These are phyloP conservation scores for Condylostoma magnum DNA, from an alignment of 169 alveolate species.

Conservation along the genomic window DNA sequence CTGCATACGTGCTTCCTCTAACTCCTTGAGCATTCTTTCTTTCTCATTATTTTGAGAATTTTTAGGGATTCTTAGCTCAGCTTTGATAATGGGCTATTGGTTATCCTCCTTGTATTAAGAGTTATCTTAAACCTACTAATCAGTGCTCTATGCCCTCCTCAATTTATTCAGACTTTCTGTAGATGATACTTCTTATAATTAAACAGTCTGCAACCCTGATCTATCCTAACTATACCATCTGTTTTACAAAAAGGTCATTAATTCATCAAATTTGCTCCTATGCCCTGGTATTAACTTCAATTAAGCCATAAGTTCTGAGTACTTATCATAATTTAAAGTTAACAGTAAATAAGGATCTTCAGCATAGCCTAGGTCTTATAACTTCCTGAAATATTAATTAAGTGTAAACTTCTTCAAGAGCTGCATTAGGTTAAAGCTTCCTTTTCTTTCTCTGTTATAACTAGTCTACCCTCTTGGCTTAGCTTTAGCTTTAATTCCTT, in stretches of 20 bases:
- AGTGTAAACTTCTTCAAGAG: neutral
- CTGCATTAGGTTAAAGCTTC: neutral
- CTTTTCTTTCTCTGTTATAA: neutral
- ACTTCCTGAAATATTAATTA: constrained; percentile 17
- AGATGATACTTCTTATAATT: neutral
- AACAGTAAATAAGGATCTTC: neutral
- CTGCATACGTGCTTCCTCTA: neutral
- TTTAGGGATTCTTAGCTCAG: neutral
- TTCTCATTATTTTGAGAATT: neutral
- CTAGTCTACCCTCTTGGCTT: neutral
- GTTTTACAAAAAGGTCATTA: too few relatives aligned
- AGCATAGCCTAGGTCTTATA: constrained; percentile 24
- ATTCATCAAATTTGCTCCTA: neutral
- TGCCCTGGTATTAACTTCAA: constrained; percentile 32
- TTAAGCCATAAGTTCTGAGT: neutral
- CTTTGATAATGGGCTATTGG: neutral
- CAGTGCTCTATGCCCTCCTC: neutral
- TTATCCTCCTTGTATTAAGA: neutral
- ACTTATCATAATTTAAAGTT: neutral
- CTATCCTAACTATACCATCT: too few relatives aligned
- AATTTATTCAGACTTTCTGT: neutral
- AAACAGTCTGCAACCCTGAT: neutral
- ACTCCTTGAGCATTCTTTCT: constrained; percentile 1
- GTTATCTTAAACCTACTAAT: neutral
- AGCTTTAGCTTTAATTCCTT: too few relatives aligned